Evolutionary conservation across 2,329 filamentous ascomycete genomes (phyloP), one percentile per base, ranked within the genome.

Genomic region (Kalaharituber pfeilii): DNA sequence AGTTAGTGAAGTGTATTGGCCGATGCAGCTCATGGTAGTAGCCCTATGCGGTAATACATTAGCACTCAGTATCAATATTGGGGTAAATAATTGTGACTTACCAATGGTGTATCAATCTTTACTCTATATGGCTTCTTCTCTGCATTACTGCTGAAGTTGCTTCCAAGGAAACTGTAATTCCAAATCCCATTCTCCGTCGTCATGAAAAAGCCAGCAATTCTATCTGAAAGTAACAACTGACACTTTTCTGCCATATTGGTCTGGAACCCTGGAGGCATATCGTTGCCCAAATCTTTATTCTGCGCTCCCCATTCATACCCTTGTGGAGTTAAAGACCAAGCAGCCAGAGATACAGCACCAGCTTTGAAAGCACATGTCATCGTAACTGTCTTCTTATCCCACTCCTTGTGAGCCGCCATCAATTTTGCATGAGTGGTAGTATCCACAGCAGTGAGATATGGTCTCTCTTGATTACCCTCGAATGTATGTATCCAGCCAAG

Each of bases 161-260:
- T 86, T 53, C 91, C 91, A 81, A 96, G 86, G 75, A 98, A 98
- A 68, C 84, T 91, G 73, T 95, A 98, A 70, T 98, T 98, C 91
- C 91, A 98, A 57, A 83, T 76, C 59, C 81, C 81, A 53, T 82
- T 82, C 65, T 95, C 88, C n/a, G 27, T 30, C 0, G 91, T 91
- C 53, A 98, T 72, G 79, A 98, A 98, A 73, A 88, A 96, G 26
- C 91, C 93, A 62, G 84, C 80, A 67, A 95, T 94, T 68, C 88
- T 85, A 64, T 95, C 89, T 60, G 85, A 93, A 52, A 98, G 77
- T 26, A 98, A 72, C 53, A 98, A 73, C 72, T 98, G 94, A 63
- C 86, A 87, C 73, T 96, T 96, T 69, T 93, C 84, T 52, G 91
- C 91, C 78, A 96, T 94, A 56, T 74, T 80, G 25, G 86, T 93